phyloP scores from a whole-genome alignment of 1,284 basidiomycete species.

The Ceratobasidium papillatum region DNA sequence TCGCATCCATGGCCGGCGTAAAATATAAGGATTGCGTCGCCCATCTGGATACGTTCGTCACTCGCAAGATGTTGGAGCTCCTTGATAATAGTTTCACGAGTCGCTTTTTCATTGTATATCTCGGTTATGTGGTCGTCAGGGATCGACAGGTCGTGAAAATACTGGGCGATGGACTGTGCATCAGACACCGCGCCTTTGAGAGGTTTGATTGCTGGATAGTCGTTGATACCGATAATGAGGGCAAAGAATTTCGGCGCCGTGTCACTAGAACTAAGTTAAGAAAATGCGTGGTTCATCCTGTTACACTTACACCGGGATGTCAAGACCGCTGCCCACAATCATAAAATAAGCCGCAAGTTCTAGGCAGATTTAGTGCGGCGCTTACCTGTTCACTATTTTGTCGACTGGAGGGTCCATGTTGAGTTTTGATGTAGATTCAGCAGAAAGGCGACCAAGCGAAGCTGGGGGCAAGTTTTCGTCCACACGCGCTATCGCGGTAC shows the following conservation, averaged over 20 bases:
- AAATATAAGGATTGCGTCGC: constrained; percentile 70
- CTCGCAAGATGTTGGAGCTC: constrained; percentile 64
- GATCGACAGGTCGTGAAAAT: constrained; percentile 64
- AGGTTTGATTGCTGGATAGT: neutral
- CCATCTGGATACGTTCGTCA: constrained; percentile 64
- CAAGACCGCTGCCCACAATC: too few relatives aligned
- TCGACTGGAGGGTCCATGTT: too few relatives aligned
- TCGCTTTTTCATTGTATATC: constrained; percentile 65
- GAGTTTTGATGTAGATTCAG: too few relatives aligned
- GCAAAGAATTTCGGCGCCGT: neutral
- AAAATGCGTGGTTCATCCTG: neutral
- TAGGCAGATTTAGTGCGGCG: too few relatives aligned
- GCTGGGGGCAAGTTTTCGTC: too few relatives aligned
- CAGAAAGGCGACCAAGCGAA: too few relatives aligned
- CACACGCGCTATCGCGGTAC: too few relatives aligned
- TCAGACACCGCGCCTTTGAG: neutral
- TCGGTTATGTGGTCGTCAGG: constrained; percentile 65
- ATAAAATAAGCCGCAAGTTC: too few relatives aligned
- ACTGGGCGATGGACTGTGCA: constrained; percentile 64
- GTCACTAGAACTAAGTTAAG: neutral
- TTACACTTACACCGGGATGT: neutral
- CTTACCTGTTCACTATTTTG: too few relatives aligned
- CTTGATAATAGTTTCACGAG: constrained; percentile 66
- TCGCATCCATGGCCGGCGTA: constrained; percentile 73
- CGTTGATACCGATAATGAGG: constrained; percentile 23